Evolutionary conservation across 371 early-diverging fungal genomes (phyloP), one percentile per base, ranked within the genome.

Genomic region (Thermomucor indicae-seudaticae): DNA sequence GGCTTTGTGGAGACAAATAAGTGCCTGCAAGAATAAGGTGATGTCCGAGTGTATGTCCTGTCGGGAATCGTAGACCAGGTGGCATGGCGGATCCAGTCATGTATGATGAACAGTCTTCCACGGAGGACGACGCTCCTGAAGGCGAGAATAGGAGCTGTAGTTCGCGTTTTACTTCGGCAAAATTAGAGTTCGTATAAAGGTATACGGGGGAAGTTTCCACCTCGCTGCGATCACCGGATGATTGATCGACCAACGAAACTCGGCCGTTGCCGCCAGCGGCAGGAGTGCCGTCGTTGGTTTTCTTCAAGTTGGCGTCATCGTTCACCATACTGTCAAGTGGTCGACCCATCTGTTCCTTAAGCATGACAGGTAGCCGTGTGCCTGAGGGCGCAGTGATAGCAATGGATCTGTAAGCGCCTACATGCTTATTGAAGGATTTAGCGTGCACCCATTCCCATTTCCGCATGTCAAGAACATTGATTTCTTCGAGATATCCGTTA

Each of bases 171-270:
- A 89, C 88, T 29, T 86, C 79, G 6, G 84, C 78, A 65, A 90
- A 90, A 58, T 88, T 90, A 65, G 86, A 88, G 65, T 90, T 90
- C 53, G 87, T 86, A 61, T 89, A 90, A 11, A 90, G 64, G 47
- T 80, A 84, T 34, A 82, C 65, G 2, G 81, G 80, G 20, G 49
- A 50, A 1, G 56, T 38, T n/a, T 58, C 57, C 14, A 62, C 19
- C 10, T 37, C 19, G 37, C 16, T 3, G 19, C 19, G 23, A 38
- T 7, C 45, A 40, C 12, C 45, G n/a, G n/a, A n/a, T n/a, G n/a
- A n/a, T n/a, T n/a, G n/a, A n/a, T n/a, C n/a, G n/a, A n/a, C n/a
- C n/a, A n/a, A n/a, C n/a, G n/a, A n/a, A n/a, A n/a, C n/a, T n/a
- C n/a, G n/a, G 44, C 17, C 55, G 65, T 8, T 53, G 40, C 43